Evolutionary conservation across 2,329 filamentous ascomycete species (phyloP).

Genomic region (Penicillium oxalicum): DNA sequence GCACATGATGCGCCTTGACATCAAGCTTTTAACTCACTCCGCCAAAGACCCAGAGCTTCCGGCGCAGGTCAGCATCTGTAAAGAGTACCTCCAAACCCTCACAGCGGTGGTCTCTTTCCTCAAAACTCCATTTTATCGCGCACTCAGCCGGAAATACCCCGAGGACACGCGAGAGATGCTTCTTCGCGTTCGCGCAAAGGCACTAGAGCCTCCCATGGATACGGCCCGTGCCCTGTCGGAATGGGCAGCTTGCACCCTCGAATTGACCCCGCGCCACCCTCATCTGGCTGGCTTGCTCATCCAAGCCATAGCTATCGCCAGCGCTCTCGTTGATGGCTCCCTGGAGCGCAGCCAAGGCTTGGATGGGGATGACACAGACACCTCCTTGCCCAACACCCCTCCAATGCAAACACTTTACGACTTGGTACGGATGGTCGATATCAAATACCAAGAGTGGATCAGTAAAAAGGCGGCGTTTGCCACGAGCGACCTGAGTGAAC

Average conservation of each 20-base stretch:
- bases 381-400: slow-evolving; percentile 14
- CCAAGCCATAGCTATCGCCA: slow-evolving; percentile 19
- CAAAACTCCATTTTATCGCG: slow-evolving; percentile 27
- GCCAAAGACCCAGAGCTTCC: slow-evolving; percentile 25
- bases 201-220: slow-evolving; percentile 24
- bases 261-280: slow-evolving; percentile 26
- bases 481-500: slow-evolving; percentile 37
- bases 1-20: slow-evolving; percentile 40
- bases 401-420: slow-evolving; percentile 23
- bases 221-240: slow-evolving; percentile 24
- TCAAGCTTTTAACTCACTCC: slow-evolving; percentile 24
- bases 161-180: slow-evolving; percentile 14
- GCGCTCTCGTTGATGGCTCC: slow-evolving; percentile 27
- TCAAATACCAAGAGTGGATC: slow-evolving; percentile 35
- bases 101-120: slow-evolving; percentile 29
- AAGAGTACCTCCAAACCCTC: slow-evolving; percentile 31
- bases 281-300: slow-evolving; percentile 22
- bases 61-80: slow-evolving; percentile 27
- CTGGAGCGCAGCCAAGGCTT: slow-evolving; percentile 22
- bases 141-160: slow-evolving; percentile 27
- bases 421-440: slow-evolving; percentile 29
- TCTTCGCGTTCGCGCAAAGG: slow-evolving; percentile 23
- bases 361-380: slow-evolving; percentile 16
- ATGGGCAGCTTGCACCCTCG: slow-evolving; percentile 24
- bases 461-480: slow-evolving; percentile 40